A percentile compares a stretch with the other conserved stretches of the same genome.
Evolutionary conservation across 2,329 filamentous ascomycete species (phyloP).

Genomic region (Aspergillus neoniger): DNA sequence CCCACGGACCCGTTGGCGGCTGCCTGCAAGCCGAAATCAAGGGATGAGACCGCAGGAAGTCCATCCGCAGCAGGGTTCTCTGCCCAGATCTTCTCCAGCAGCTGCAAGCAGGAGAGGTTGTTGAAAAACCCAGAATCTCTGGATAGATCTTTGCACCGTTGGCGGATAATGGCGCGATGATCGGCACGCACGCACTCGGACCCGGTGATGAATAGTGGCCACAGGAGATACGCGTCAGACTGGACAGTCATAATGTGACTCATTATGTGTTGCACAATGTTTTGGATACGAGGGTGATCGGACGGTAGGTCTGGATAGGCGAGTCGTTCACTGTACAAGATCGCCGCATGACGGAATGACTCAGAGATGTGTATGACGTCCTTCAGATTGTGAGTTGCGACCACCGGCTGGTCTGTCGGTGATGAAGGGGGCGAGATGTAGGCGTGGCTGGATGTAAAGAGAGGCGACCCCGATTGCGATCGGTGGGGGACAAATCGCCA

Average conservation of each 20-base stretch:
- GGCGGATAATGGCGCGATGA: slow-evolving; percentile 76
- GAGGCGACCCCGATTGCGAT: slow-evolving; percentile 19
- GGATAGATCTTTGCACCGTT: slow-evolving; percentile 83
- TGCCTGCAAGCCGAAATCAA: not conserved
- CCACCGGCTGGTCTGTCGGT: slow-evolving; percentile 28
- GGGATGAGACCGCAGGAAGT: not conserved
- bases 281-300: slow-evolving; percentile 75
- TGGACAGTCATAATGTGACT: slow-evolving; percentile 81
- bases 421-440: slow-evolving; percentile 34
- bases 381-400: slow-evolving; percentile 63
- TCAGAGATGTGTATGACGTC: slow-evolving; percentile 84
- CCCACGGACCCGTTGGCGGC: not conserved
- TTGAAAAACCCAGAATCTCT: slow-evolving; percentile 90
- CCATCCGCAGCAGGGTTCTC: slow-evolving; percentile 28
- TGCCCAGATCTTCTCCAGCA: slow-evolving; percentile 82
- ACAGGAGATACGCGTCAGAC: slow-evolving; percentile 84
- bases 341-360: slow-evolving; percentile 83
- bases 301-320: slow-evolving; percentile 74
- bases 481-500: slow-evolving; percentile 69
- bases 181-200: slow-evolving; percentile 82
- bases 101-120: slow-evolving; percentile 81
- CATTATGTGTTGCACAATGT: slow-evolving; percentile 77
- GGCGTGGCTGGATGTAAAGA: slow-evolving; percentile 19
- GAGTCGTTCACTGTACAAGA: slow-evolving; percentile 87
- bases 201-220: slow-evolving; percentile 88